Base-by-base conservation (phyloP, 1,284 basidiomycete genomes). In the Flammula alnicola region DNA sequence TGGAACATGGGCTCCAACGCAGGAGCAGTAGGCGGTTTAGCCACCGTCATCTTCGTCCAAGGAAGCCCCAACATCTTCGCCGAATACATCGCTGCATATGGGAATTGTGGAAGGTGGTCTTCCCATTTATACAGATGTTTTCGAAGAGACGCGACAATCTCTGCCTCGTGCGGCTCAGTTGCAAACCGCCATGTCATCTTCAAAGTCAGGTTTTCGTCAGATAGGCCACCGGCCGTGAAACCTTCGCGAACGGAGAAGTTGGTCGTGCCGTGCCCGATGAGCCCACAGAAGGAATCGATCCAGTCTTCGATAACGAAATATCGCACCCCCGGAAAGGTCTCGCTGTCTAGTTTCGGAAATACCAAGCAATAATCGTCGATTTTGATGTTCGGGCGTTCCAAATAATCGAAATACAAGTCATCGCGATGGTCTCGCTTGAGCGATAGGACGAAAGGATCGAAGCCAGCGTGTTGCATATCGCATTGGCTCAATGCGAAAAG, bases 1-100 rank as follows among this genome's bases (percentile, higher is more conserved):
- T 57, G 58, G 4, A 55, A 32, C 10, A 39, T 30, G 12, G 31
- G 40, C 22, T 52, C 42, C n/a, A 37, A 40, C 32, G 23, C n/a
- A 16, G 37, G 29, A 10, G 7, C 11, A 37, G 22, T 22, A 19
- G 32, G 17, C 25, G 22, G 12, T 6, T 33, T 22, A 33, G 7
- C 12, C 42, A 44, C 32, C 29, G 19, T 31, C 10, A 25, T 33
- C 42, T n/a, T n/a, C n/a, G n/a, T n/a, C n/a, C n/a, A n/a, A n/a
- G n/a, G n/a, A n/a, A n/a, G n/a, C n/a, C n/a, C n/a, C n/a, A n/a
- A n/a, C n/a, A n/a, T n/a, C n/a, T n/a, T n/a, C n/a, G n/a, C n/a
- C n/a, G n/a, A n/a, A n/a, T n/a, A n/a, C n/a, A n/a, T n/a, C n/a
- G n/a, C n/a, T n/a, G n/a, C n/a, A n/a, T n/a, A n/a, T n/a, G n/a